Evolutionary conservation across 441 rosid species (phyloP).

Genomic region (Metrosideros polymorpha): DNA sequence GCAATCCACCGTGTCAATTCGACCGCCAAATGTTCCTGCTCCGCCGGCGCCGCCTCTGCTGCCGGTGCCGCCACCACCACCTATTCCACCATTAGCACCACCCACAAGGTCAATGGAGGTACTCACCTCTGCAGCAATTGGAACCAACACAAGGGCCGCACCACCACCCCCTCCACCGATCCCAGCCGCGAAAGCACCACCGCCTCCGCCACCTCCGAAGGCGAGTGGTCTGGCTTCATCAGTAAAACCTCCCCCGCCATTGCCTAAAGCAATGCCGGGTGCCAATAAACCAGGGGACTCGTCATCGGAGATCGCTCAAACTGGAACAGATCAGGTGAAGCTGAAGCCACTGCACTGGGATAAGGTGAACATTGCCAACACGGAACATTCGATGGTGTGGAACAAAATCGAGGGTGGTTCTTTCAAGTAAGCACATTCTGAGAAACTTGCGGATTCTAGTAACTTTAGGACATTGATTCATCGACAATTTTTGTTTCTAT

Average conservation of each 20-base stretch:
- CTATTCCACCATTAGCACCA: conserved; percentile 14
- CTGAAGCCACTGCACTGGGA: conserved; percentile 96
- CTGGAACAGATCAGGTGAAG: conserved; percentile 44
- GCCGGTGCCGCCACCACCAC: not conserved
- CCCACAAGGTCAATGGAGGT: not conserved
- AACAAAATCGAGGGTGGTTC: conserved; percentile 80
- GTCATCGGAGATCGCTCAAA: conserved; percentile 9
- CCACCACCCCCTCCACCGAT: conserved; percentile 24
- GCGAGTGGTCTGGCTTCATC: conserved; percentile 8
- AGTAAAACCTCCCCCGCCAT: conserved; percentile 33
- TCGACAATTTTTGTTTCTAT: not conserved
- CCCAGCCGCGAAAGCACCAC: not conserved
- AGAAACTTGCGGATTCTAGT: not conserved
- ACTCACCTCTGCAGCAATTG: not conserved
- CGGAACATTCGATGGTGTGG: conserved; percentile 92
- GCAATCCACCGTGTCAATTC: not conserved
- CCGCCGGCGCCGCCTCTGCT: not conserved
- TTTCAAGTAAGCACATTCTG: conserved; percentile 4
- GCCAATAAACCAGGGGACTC: conserved; percentile 16
- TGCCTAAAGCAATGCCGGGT: conserved; percentile 9
- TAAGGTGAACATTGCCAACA: conserved; percentile 47
- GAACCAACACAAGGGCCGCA: not conserved
- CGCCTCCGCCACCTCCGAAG: conserved; percentile 13
- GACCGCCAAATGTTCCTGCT: not conserved
- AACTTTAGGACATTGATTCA: not conserved